These are phyloP conservation scores for Microcos paniculata DNA, from an alignment of 345 rosid species.

Conservation along the genomic window DNA sequence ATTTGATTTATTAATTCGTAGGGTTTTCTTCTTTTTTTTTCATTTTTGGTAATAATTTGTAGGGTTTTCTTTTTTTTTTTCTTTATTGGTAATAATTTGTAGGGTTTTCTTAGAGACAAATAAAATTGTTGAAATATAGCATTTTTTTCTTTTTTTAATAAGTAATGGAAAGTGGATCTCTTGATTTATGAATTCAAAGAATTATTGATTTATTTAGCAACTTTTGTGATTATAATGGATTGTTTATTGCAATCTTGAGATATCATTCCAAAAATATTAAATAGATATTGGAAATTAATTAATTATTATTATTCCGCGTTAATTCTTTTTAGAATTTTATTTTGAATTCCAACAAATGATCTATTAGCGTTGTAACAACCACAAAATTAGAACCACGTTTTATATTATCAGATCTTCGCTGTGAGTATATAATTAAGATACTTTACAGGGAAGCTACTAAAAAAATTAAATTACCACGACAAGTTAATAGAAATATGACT, in stretches of 20 bases:
- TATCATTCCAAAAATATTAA: slow-evolving; percentile 13
- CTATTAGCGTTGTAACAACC: not conserved
- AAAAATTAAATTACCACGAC: not conserved
- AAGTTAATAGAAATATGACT: not conserved
- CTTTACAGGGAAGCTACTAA: not conserved
- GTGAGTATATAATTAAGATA: not conserved
- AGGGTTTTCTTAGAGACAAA: not conserved
- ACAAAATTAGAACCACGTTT: not conserved
- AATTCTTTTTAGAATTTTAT: not conserved
- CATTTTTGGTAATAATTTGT: too few species aligned
- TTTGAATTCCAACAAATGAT: not conserved
- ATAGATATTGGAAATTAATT: not conserved
- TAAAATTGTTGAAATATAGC: not conserved
- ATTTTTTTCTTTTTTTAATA: not conserved
- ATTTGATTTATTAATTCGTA: not conserved
- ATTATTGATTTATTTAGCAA: not conserved
- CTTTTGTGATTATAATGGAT: not conserved
- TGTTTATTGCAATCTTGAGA: not conserved
- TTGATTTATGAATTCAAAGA: not conserved
- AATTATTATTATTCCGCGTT: not conserved
- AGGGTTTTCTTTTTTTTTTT: not conserved
- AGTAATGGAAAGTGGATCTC: slow-evolving; percentile 5
- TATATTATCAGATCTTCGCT: not conserved
- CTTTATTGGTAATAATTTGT: too few species aligned
- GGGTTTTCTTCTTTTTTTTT: not conserved